These are phyloP conservation scores for Spiromastix sp. DNA, from an alignment of 2,329 filamentous ascomycete genomes.

Conservation along the genomic window DNA sequence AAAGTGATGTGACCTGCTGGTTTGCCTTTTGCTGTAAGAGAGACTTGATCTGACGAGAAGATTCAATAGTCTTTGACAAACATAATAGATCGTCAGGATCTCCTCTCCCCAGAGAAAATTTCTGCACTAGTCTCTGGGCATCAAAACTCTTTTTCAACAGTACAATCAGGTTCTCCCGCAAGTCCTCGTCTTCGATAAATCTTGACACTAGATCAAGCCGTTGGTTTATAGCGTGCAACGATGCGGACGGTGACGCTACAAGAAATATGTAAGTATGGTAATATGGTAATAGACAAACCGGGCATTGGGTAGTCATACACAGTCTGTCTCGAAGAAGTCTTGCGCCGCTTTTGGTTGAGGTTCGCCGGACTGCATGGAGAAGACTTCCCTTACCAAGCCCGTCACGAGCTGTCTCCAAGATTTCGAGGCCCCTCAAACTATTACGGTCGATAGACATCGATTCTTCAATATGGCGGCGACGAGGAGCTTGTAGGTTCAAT, in stretches of 20 bases:
- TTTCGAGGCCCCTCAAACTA: conserved; percentile 79
- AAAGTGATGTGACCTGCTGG: conserved; percentile 10
- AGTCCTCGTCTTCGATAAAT: conserved; percentile 55
- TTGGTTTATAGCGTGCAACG: conserved; percentile 62
- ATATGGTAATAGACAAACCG: background rate
- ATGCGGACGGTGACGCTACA: conserved; percentile 73
- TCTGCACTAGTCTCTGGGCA: conserved; percentile 81
- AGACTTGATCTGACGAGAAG: conserved; percentile 54
- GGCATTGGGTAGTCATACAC: conserved; percentile 37
- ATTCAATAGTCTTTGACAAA: conserved; percentile 68
- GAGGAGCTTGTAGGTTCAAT: conserved; percentile 74
- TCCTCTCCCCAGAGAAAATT: conserved; percentile 86
- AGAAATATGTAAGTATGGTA: conserved; percentile 10
- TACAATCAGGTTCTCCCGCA: conserved; percentile 59
- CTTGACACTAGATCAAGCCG: conserved; percentile 72
- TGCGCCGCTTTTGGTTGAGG: conserved; percentile 83
- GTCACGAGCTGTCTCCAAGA: conserved; percentile 76
- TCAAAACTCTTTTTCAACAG: conserved; percentile 70
- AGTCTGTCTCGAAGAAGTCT: conserved; percentile 75
- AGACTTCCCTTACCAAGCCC: conserved; percentile 71
- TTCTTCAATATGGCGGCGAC: conserved; percentile 61
- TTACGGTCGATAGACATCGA: conserved; percentile 89
- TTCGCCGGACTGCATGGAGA: conserved; percentile 78
- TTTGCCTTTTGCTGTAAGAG: conserved; percentile 20
- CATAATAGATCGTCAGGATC: conserved; percentile 82